Base-by-base conservation (phyloP, 352 stramenopile genomes). In the Phytophthora gonapodyides region DNA sequence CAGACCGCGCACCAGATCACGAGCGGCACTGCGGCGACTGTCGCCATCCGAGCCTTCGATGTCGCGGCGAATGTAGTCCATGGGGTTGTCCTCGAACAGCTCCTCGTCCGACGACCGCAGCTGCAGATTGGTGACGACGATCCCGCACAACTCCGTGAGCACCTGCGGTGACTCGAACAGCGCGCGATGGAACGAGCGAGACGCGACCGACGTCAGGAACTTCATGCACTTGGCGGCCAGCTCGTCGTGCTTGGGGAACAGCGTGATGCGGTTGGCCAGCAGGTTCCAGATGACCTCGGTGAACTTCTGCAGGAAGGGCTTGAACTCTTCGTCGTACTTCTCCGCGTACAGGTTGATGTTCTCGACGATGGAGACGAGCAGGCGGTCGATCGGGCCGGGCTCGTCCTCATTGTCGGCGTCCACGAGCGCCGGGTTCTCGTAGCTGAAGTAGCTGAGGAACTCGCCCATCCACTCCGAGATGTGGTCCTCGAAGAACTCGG, bases 271-370 rank as follows among this genome's bases (percentile, higher is more conserved):
- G 33, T 90, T 78, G 0, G 86, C 80, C 7, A 96, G 66, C 16
- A 93, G 47, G 30, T 93, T 76, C 86, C 86, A 95, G 33, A 95
- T 91, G 31, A 87, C 73, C 40, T 94, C 80, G 0, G 92, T 98
- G 72, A 99, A 99, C 46, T 88, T 82, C 24, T 89, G 84, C 59
- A 99, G 61, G 67, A 96, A 99, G 10, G 91, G 89, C 38, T 97
- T 84, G 76, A 99, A 99, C 49, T 98, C 93, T 76, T 99, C 98
- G 54, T 99, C 98, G 74, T 99, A 99, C 81, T 99, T 99, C 61
- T 97, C 91, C 0, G 91, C 91, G 69, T 99, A 99, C 43, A 99
- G 70, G 51, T 97, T 97, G 8, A 99, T 78, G 82, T 99, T 99
- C 71, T 99, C 91, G 12, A 99, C 89, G 48, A 99, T 97, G 7